Base-by-base conservation (phyloP, 2,329 filamentous ascomycete species). In the Verticillium longisporum region DNA sequence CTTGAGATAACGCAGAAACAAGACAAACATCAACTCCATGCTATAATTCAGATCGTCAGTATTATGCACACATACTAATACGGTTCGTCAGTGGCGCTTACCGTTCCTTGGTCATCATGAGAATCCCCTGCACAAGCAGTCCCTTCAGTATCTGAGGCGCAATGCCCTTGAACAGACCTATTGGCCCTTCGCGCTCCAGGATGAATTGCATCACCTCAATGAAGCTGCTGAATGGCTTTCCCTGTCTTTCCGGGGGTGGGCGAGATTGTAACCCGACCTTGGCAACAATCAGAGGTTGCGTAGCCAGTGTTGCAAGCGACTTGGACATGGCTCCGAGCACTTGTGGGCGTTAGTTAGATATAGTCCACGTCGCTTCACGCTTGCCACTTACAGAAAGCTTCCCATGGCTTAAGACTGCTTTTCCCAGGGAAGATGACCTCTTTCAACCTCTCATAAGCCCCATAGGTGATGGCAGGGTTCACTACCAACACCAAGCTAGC, bases 71-170 rank as follows among this genome's bases (percentile, higher is more conserved):
- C 32, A 6, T 31, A 9, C 4, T 11, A 7, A 50, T 10, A 15
- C 41, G 10, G 15, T n/a, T 14, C 11, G 7, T 33, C 14, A 15
- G n/a, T 45, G 6, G 6, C 1, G 37, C 81, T 67, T 81, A 92
- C 90, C 92, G 85, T 77, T 99, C 95, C 78, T 99, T 99, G 56
- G 92, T 95, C 92, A 97, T 99, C 95, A 99, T 99, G 45, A 99
- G 80, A 61, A 99, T 86, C 57, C 95, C 95, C 72, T 99, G 95
- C 2, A 99, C 95, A 57, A 99, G 73, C 59, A 99, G 77, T 1
- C 95, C 95, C 77, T 99, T 99, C 62, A 92, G 75, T 58, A 99
- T 90, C 74, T 99, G 95, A 3, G 95, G 95, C 0, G 87, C 92
- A 67, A 99, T 97, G 53, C 95, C 95, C 79, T 99, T 99, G 81